Evolutionary conservation across 192 early-diverging fungal genomes (phyloP), one percentile per base, ranked within the genome.

Genomic region (Gaertneriomyces semiglobifer): DNA sequence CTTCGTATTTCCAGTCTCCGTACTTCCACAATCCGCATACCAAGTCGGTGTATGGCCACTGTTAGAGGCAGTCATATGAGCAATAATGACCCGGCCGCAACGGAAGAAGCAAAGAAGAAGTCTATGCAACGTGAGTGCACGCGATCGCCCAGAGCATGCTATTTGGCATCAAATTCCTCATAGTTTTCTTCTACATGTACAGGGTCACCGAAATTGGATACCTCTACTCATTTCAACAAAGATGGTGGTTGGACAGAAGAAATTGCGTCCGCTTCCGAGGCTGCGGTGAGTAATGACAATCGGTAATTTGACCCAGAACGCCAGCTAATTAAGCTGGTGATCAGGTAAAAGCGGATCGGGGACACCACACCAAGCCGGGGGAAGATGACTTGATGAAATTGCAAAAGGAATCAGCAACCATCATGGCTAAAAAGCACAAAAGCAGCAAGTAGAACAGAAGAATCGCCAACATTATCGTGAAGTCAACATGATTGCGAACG

Each of bases 231-330:
- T 44, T 61, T 61, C 42, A 61, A 61, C 59, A 40, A 61, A 44
- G 59, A 61, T 14, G 59, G 59, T n/a, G 59, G 59, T 4, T 61
- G 59, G 59, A 25, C 59, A 14, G 59, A 61, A 25, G 59, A 61
- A 45, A 40, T 14, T 33, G 59, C 59, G 14, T 61, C 59, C 10
- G 12, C 59, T 6, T 41, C 59, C 14, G 59, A 61, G 44, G 59
- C 59, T 41, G 59, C 59, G 39, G 42, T 58, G 33, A 5, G 56
- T 58, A 14, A 11, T 58, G 12, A 25, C 3, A 0, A 52, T 33
- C 25, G 25, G 48, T 50, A 52, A 6, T 6, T n/a, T 20, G 50
- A 6, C 6, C 14, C 50, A 6, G 6, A 18, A n/a, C 4, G n/a
- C 3, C 50, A 18, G n/a, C 20, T 4, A 52, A 20, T 5, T 6